Conservation (phyloP, 352 stramenopile genomes). For the Globisporangium radiosum region DNA sequence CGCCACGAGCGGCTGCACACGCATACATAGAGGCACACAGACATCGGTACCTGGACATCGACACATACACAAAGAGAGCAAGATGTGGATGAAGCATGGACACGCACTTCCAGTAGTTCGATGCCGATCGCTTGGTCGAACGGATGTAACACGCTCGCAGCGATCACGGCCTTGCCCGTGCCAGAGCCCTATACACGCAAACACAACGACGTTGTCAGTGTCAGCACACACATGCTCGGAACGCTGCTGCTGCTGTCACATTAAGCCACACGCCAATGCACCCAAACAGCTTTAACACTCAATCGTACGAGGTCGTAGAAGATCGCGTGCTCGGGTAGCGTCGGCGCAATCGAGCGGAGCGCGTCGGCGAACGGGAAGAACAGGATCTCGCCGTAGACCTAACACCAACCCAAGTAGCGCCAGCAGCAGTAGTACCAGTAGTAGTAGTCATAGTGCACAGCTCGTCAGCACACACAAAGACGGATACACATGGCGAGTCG, state of each 20-base stretch:
- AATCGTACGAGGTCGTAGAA: slow-evolving; percentile 76
- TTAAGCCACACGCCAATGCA: too few species aligned
- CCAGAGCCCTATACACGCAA: slow-evolving; percentile 51
- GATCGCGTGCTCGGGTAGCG: slow-evolving; percentile 56
- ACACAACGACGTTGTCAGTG: neutral
- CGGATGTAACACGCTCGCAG: slow-evolving; percentile 65
- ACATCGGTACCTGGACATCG: neutral
- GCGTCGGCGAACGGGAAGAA: slow-evolving; percentile 83
- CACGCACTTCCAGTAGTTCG: slow-evolving; percentile 53
- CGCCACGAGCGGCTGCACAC: slow-evolving; percentile 45
- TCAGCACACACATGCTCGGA: neutral
- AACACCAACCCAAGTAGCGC: neutral
- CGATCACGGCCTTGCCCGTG: slow-evolving; percentile 74
- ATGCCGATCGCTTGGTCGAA: slow-evolving; percentile 84
- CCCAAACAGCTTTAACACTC: too few species aligned
- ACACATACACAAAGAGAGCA: too few species aligned
- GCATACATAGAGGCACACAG: too few species aligned
- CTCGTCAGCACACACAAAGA: neutral
- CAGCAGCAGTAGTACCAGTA: neutral
- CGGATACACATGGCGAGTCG: neutral
- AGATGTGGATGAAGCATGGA: neutral
- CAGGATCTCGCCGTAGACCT: slow-evolving; percentile 82
- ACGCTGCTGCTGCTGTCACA: neutral
- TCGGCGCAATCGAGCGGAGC: slow-evolving; percentile 54
- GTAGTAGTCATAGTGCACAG: neutral